Percentiles rank a stretch among this genome's conserved stretches.
These are phyloP conservation scores for Tephrocybe rancida DNA, from an alignment of 768 basidiomycete species.

Conservation along the genomic window DNA sequence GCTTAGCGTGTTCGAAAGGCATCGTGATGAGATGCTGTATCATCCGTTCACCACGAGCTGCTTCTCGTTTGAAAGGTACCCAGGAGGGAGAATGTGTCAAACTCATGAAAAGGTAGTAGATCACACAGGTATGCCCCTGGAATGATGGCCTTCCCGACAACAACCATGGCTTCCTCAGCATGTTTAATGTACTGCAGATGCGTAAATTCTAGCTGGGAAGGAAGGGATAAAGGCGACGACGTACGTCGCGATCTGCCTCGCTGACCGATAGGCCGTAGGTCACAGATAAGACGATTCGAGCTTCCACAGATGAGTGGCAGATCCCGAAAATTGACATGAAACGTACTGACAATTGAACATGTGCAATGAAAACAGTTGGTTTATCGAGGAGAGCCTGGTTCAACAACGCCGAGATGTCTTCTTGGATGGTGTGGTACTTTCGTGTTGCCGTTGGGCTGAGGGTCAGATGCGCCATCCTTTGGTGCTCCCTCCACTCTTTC, in stretches of 20 bases:
- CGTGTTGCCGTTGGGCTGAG: conserved; percentile 30
- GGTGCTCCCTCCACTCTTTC: conserved; percentile 11
- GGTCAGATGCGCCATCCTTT: conserved; percentile 29
- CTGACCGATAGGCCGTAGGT: neutral
- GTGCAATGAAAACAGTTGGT: neutral
- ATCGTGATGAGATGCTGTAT: neutral
- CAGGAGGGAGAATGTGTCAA: neutral
- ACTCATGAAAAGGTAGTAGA: conserved; percentile 25
- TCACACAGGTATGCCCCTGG: conserved; percentile 32
- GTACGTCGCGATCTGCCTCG: neutral
- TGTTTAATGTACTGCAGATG: conserved; percentile 27
- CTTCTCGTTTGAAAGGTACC: neutral
- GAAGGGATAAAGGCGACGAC: neutral
- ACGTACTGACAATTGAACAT: neutral
- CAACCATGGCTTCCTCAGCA: conserved; percentile 26
- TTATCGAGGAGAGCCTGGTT: neutral
- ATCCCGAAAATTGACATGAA: neutral
- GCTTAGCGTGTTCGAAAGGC: conserved; percentile 3
- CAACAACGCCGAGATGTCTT: conserved; percentile 12
- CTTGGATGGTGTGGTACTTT: conserved; percentile 32
- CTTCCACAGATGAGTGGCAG: neutral
- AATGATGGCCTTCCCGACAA: conserved; percentile 22
- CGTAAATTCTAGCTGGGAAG: neutral
- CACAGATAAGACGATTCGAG: neutral
- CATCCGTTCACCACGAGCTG: neutral